Percentiles rank a stretch among this genome's conserved stretches.
Evolutionary conservation across 441 rosid genomes (phyloP).

Genomic region (Iberis amara): DNA sequence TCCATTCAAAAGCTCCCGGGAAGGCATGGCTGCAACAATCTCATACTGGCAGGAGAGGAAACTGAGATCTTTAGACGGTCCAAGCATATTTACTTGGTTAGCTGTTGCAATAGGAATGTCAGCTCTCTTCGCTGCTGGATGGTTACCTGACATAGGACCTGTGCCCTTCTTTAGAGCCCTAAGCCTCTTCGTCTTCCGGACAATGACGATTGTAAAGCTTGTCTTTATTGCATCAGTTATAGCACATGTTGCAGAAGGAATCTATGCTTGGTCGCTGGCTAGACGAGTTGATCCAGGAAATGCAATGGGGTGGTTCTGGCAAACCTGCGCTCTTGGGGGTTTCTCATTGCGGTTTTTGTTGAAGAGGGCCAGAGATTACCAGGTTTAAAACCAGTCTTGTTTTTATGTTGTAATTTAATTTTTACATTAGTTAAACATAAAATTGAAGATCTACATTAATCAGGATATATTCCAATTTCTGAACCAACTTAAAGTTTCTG

Average conservation of each 20-base stretch:
- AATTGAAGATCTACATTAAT: slow-evolving; percentile 14
- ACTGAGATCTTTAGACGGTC: slow-evolving; percentile 70
- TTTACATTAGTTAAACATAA: neutral
- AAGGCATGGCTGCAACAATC: slow-evolving; percentile 89
- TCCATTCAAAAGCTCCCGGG: slow-evolving; percentile 68
- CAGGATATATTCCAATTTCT: slow-evolving; percentile 9
- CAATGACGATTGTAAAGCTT: slow-evolving; percentile 39
- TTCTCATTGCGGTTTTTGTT: slow-evolving; percentile 61
- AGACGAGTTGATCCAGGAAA: slow-evolving; percentile 66
- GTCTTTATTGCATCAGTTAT: slow-evolving; percentile 36
- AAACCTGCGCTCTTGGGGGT: slow-evolving; percentile 61
- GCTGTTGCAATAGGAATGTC: slow-evolving; percentile 47
- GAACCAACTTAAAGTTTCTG: slow-evolving; percentile 3
- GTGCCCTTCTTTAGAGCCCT: slow-evolving; percentile 50
- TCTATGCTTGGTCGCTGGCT: slow-evolving; percentile 65
- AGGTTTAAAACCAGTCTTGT: slow-evolving; percentile 12
- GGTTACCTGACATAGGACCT: slow-evolving; percentile 66
- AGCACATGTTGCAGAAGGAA: slow-evolving; percentile 51
- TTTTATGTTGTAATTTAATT: slow-evolving; percentile 19
- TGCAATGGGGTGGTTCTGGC: slow-evolving; percentile 89
- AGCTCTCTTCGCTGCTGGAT: slow-evolving; percentile 46
- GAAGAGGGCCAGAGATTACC: slow-evolving; percentile 46
- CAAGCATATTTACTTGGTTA: slow-evolving; percentile 58
- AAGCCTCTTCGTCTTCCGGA: slow-evolving; percentile 48
- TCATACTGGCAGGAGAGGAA: slow-evolving; percentile 71